These are phyloP conservation scores for Backusella westeae DNA, from an alignment of 192 early-diverging fungal genomes.

Conservation along the genomic window DNA sequence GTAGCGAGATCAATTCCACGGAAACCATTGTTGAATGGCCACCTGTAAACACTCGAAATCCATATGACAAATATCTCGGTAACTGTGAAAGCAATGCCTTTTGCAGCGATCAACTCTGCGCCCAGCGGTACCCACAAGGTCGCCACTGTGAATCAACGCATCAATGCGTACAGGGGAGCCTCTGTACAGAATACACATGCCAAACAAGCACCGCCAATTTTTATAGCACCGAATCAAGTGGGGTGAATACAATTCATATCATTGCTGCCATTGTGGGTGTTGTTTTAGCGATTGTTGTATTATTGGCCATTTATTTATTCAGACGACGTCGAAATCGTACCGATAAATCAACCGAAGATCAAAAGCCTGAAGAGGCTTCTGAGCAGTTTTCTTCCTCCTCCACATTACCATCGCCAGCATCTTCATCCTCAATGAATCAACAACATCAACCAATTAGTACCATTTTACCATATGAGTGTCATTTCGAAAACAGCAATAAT, in stretches of 20 bases:
- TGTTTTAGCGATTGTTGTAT: background rate
- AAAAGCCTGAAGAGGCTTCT: background rate
- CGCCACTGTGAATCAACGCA: background rate
- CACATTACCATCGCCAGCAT: background rate
- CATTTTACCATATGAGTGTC: background rate
- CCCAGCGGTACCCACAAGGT: background rate
- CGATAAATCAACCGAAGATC: background rate
- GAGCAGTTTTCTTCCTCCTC: background rate
- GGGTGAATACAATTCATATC: slow-evolving; percentile 7
- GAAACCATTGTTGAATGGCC: slow-evolving; percentile 9
- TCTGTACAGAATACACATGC: background rate
- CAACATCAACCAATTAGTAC: background rate
- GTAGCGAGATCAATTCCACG: background rate
- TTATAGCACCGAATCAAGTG: background rate
- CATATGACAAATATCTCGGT: background rate
- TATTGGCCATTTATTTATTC: background rate
- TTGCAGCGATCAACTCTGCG: background rate
- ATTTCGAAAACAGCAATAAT: background rate
- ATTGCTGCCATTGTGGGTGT: background rate
- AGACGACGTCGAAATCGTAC: background rate
- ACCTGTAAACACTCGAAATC: background rate
- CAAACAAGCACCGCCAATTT: background rate
- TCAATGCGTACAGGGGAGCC: background rate
- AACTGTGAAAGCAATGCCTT: background rate
- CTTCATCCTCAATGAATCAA: background rate